Percentiles rank a stretch among this genome's conserved stretches.
These are phyloP conservation scores for Saxophila tyrrhenica DNA, from an alignment of 495 filamentous ascomycete genomes.

Conservation along the genomic window DNA sequence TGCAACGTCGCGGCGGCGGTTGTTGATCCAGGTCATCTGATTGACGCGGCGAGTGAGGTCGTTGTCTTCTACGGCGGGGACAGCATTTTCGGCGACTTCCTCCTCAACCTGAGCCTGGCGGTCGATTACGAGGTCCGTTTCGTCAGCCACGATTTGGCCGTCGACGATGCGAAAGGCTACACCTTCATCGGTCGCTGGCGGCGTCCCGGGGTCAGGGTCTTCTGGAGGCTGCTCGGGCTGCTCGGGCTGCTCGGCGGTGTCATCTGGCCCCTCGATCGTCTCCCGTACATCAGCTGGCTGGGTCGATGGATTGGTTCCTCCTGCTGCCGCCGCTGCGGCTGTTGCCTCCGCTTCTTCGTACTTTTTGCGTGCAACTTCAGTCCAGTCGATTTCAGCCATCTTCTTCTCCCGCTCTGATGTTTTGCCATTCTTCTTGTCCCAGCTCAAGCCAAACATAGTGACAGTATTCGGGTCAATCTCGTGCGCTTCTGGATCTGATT, in stretches of 20 bases:
- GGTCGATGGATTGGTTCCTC: neutral
- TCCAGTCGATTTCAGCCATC: conserved; percentile 44
- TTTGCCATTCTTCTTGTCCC: conserved; percentile 64
- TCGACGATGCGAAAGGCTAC: conserved; percentile 59
- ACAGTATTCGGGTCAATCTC: conserved; percentile 56
- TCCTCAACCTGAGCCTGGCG: conserved; percentile 54
- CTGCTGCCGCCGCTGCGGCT: neutral
- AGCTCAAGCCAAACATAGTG: conserved; percentile 76
- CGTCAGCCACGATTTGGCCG: conserved; percentile 72
- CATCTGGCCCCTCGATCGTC: conserved; percentile 2
- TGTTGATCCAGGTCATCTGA: conserved; percentile 56
- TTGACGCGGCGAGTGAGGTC: conserved; percentile 71
- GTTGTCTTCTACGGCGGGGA: conserved; percentile 62
- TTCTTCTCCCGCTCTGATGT: conserved; percentile 60
- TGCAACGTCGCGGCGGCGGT: conserved; percentile 21
- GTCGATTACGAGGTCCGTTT: conserved; percentile 66
- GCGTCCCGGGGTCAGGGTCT: conserved; percentile 4
- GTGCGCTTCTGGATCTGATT: conserved; percentile 55
- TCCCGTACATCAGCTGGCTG: neutral
- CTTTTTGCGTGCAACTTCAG: conserved; percentile 38
- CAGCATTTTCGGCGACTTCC: conserved; percentile 42
- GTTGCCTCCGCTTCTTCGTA: conserved; percentile 19
- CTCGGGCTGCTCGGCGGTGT: neutral
- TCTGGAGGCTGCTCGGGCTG: neutral
- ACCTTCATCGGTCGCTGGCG: neutral